Conservation (phyloP, 345 rosid genomes). For the Bruguiera sexangula region DNA sequence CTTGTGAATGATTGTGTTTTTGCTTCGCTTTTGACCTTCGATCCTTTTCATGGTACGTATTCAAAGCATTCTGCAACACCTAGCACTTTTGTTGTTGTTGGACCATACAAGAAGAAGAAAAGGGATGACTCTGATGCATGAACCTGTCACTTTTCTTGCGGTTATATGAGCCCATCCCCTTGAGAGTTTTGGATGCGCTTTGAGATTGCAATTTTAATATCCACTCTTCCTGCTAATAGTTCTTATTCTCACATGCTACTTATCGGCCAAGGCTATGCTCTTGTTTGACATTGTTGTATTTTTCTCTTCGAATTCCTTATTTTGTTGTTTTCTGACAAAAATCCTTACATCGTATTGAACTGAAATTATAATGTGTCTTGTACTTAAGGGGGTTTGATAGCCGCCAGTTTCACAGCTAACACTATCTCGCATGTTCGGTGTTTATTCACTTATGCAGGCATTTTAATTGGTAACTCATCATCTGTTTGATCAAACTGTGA, state of each 20-base stretch:
- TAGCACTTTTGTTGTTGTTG: neutral
- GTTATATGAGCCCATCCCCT: neutral
- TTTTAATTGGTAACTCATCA: slow-evolving; percentile 22
- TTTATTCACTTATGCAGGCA: slow-evolving; percentile 30
- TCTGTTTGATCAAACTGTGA: slow-evolving; percentile 13
- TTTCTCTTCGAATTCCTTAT: no score
- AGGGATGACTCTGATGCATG: neutral
- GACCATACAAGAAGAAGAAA: neutral
- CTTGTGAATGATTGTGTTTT: no score
- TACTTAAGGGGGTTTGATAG: neutral
- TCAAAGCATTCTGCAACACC: neutral
- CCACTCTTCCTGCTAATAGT: neutral
- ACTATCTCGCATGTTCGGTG: slow-evolving; percentile 15
- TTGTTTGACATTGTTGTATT: neutral
- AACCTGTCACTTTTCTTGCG: slow-evolving; percentile 3
- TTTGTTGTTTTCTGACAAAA: no score
- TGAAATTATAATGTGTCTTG: slow-evolving; percentile 2
- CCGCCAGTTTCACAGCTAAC: neutral
- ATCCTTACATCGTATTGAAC: no score
- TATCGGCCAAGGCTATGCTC: neutral
- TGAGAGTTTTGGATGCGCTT: neutral
- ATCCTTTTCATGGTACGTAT: slow-evolving; percentile 1
- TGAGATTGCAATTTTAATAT: neutral
- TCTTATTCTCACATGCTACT: neutral
- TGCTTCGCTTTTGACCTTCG: neutral